These are phyloP conservation scores for Lyophyllum atratum DNA, from an alignment of 768 basidiomycete genomes.

Conservation along the genomic window DNA sequence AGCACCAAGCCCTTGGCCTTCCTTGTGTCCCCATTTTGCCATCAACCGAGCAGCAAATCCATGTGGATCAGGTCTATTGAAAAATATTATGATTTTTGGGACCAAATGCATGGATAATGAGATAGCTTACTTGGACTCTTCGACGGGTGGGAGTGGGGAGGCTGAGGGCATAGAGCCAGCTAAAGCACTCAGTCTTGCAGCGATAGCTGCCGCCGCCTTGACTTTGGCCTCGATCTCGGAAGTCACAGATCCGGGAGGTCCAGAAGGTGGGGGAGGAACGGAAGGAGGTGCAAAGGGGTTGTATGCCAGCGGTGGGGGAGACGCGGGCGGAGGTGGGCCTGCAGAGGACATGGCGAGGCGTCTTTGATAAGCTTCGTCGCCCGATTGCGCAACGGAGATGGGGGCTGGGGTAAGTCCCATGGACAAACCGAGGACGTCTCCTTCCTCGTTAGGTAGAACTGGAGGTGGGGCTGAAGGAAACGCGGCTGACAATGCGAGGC, in stretches of 20 bases:
- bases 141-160: conserved; percentile 27
- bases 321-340: conserved; percentile 31
- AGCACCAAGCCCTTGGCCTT: conserved; percentile 89
- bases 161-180: conserved; percentile 33
- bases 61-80: conserved; percentile 58
- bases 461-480: conserved; percentile 24
- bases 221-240: conserved; percentile 63
- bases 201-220: conserved; percentile 81
- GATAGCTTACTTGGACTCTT: conserved; percentile 33
- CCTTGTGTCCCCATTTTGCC: conserved; percentile 96
- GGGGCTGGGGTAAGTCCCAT: conserved; percentile 9
- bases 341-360: conserved; percentile 57
- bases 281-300: conserved; percentile 71
- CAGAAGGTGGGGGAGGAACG: conserved; percentile 54
- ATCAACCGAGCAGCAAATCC: conserved; percentile 85
- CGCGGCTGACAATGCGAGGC: conserved; percentile 65
- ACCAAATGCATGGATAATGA: neutral
- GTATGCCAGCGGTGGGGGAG: conserved; percentile 61
- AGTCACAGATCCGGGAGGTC: conserved; percentile 34
- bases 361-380: conserved; percentile 70
- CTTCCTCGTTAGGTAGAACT: conserved; percentile 21
- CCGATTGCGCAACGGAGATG: conserved; percentile 43
- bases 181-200: conserved; percentile 69
- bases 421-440: conserved; percentile 23
- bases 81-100: neutral